Evolutionary conservation across 169 alveolate genomes (phyloP).

Genomic region (Plasmodium gonderi): DNA sequence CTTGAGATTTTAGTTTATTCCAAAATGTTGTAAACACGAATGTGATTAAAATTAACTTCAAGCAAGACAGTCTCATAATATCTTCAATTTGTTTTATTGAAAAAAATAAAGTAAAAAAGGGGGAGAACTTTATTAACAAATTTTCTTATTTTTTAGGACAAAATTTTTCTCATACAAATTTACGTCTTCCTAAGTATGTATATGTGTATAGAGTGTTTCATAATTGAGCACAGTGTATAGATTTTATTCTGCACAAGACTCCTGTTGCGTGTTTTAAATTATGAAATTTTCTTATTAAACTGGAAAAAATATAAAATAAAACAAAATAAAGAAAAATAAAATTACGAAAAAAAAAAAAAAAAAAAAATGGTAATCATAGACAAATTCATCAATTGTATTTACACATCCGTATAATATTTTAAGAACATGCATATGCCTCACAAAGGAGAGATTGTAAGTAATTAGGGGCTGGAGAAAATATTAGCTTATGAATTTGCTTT

Average conservation of each 20-base stretch:
- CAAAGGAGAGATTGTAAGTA: background rate
- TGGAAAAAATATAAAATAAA: background rate
- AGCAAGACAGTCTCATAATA: conserved; percentile 10
- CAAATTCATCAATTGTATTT: background rate
- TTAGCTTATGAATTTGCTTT: background rate
- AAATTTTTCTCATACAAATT: background rate
- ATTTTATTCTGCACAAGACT: background rate
- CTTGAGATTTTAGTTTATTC: conserved; percentile 43
- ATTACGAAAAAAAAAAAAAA: background rate
- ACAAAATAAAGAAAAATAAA: background rate
- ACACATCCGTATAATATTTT: background rate
- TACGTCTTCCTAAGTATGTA: background rate
- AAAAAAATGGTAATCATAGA: too few relatives aligned
- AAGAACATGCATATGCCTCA: background rate
- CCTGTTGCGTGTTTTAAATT: background rate
- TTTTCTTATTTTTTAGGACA: background rate
- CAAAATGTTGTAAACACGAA: conserved; percentile 12
- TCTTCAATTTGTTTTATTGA: background rate
- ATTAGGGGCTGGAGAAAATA: background rate
- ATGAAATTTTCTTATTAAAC: background rate
- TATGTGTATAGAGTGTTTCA: background rate
- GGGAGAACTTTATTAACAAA: background rate
- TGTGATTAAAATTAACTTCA: background rate
- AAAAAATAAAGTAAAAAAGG: background rate
- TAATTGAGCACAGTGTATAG: background rate